Percentiles rank a stretch among this genome's conserved stretches.
Evolutionary conservation across 139 green algal genomes (phyloP).

Genomic region (Picochlorum costavermella): DNA sequence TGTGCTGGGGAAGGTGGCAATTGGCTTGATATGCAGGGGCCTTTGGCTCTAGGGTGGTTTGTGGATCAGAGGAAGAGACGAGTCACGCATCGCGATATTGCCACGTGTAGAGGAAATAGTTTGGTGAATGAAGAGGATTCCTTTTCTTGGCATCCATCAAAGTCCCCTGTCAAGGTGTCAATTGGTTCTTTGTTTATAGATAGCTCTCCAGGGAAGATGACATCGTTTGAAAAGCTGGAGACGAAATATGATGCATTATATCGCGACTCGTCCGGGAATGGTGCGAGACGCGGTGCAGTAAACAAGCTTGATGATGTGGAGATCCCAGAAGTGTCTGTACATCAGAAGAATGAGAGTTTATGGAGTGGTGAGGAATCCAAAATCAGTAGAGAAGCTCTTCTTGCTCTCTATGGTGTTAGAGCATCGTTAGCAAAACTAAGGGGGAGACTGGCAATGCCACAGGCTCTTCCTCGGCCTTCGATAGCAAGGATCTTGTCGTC

Average conservation of each 20-base stretch:
- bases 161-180: constrained; percentile 6
- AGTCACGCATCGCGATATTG: too few relatives aligned
- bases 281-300: too few relatives aligned
- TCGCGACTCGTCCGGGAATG: too few relatives aligned
- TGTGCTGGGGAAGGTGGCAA: too few relatives aligned
- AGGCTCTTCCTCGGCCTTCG: neutral
- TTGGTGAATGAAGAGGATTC: neutral
- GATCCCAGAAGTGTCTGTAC: too few relatives aligned
- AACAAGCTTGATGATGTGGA: too few relatives aligned
- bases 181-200: constrained; percentile 4
- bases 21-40: too few relatives aligned
- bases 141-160: neutral
- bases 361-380: constrained; percentile 4
- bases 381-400: constrained; percentile 4
- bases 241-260: neutral
- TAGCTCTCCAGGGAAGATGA: neutral
- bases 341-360: too few relatives aligned
- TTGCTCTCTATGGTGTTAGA: constrained; percentile 1
- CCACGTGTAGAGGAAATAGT: too few relatives aligned
- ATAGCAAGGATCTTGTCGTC: neutral
- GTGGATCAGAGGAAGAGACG: too few relatives aligned
- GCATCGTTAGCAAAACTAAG: constrained; percentile 1
- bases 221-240: constrained; percentile 1
- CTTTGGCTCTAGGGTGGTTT: too few relatives aligned
- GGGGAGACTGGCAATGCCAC: neutral